Evolutionary conservation across 2,329 filamentous ascomycete genomes (phyloP), one percentile per base, ranked within the genome.

Genomic region (Exophiala alcalophila): DNA sequence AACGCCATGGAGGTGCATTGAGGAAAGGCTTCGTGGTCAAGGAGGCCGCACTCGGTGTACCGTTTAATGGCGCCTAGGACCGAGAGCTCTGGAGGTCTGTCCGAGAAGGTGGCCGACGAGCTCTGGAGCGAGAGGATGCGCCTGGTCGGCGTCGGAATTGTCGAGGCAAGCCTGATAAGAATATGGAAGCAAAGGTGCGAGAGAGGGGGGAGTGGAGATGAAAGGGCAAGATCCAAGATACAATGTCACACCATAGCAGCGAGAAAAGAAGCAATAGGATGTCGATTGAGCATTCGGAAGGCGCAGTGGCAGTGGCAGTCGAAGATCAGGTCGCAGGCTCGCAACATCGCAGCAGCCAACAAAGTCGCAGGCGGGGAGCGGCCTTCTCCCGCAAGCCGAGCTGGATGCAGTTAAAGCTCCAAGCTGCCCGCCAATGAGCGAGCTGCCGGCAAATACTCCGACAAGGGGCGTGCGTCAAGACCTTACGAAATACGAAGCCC

Each of bases 31-130:
- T 20, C n/a, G 25, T 25, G 21, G 27, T 41, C 20, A 28, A n/a
- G n/a, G n/a, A n/a, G n/a, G n/a, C n/a, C n/a, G n/a, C n/a, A n/a
- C n/a, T n/a, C n/a, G n/a, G n/a, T n/a, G n/a, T n/a, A n/a, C n/a
- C n/a, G n/a, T n/a, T n/a, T n/a, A n/a, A n/a, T 45, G 43, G 29
- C 34, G 50, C 54, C 50, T 52, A 44, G 49, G n/a, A 14, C 10
- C 19, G 26, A 38, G 16, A 46, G 37, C 44, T 52, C 36, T n/a
- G n/a, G n/a, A n/a, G n/a, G n/a, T n/a, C n/a, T n/a, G n/a, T n/a
- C n/a, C n/a, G n/a, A n/a, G n/a, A n/a, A n/a, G n/a, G n/a, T n/a
- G n/a, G n/a, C n/a, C n/a, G n/a, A n/a, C n/a, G n/a, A n/a, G n/a
- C n/a, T n/a, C n/a, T n/a, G n/a, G n/a, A 33, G 30, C 10, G 20